Evolutionary conservation across 371 early-diverging fungal species (phyloP).

Genomic region (Dipsacomyces acuminosporus): DNA sequence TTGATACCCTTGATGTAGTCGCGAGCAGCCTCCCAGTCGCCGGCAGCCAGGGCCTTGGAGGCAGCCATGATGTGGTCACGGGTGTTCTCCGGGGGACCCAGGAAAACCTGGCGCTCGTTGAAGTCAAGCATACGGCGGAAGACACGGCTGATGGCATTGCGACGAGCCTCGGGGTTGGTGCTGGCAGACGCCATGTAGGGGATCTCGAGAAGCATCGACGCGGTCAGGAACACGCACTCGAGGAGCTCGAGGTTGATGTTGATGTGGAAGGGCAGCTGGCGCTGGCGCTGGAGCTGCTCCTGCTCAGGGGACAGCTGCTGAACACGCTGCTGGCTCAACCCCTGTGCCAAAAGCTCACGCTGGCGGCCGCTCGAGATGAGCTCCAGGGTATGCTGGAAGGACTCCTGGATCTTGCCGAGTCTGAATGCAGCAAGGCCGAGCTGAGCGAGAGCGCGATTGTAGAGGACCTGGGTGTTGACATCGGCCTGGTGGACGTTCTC

Average conservation of each 20-base stretch:
- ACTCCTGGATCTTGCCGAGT: slow-evolving; percentile 82
- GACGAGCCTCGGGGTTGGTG: slow-evolving; percentile 55
- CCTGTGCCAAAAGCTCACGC: slow-evolving; percentile 94
- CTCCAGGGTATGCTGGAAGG: slow-evolving; percentile 83
- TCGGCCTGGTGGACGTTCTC: slow-evolving; percentile 89
- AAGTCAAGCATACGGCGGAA: slow-evolving; percentile 93
- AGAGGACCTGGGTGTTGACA: slow-evolving; percentile 87
- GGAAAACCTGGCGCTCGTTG: slow-evolving; percentile 90
- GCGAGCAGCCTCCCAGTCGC: slow-evolving; percentile 88
- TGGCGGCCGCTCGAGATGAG: slow-evolving; percentile 80
- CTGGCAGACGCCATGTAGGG: slow-evolving; percentile 89
- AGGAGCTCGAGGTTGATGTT: slow-evolving; percentile 97
- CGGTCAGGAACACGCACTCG: slow-evolving; percentile 92
- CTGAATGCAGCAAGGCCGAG: slow-evolving; percentile 97
- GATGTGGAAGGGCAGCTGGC: slow-evolving; percentile 98
- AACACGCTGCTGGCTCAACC: slow-evolving; percentile 71
- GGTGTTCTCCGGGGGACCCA: slow-evolving; percentile 95
- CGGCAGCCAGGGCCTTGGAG: slow-evolving; percentile 83
- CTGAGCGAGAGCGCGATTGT: slow-evolving; percentile 94
- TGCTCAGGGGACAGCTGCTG: slow-evolving; percentile 72
- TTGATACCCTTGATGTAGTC: slow-evolving; percentile 84
- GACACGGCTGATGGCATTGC: slow-evolving; percentile 81
- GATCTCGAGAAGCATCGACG: slow-evolving; percentile 94
- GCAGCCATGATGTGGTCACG: slow-evolving; percentile 97
- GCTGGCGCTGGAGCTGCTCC: slow-evolving; percentile 86